Evolutionary conservation across 1,139 yeast genomes (phyloP), one percentile per base, ranked within the genome.

Genomic region (Ashbya aceris): DNA sequence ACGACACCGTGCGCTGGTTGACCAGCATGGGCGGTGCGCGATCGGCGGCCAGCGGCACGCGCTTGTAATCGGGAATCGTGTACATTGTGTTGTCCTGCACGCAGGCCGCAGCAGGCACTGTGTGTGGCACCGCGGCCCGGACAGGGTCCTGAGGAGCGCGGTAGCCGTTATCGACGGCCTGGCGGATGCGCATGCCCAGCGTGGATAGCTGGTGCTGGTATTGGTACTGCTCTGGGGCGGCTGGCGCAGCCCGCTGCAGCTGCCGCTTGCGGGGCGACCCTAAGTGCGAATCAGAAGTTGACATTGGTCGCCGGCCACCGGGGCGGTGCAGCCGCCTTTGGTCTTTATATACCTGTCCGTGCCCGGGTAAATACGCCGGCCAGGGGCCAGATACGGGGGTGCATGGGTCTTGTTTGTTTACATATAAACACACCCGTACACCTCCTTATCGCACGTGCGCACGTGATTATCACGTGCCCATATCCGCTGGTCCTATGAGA

Each of bases 101-200:
- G 55, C 49, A 46, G 44, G 49, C 41, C 3, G 42, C 38, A 32
- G n/a, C 33, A 12, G 38, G 12, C 29, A 10, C 44, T 7, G 43
- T 39, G 36, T 35, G 44, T 23, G 33, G 34, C 27, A 35, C 33
- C 27, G 37, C 39, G n/a, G 33, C 42, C 40, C 26, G 14, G 20
- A 17, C 33, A 12, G 35, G 27, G 38, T 45, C 29, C 38, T 50
- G 27, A 50, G 60, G 41, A 6, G 49, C 47, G 49, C 58, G 65
- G 61, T 79, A 79, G 0, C 86, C 87, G 38, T 78, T 79, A 36
- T 76, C 69, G 2, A 81, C 77, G 1, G 82, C 71, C 53, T 79
- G 78, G 55, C 91, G 71, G 49, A 81, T 75, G 49, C 85, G 69
- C 85, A 79, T 80, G 0, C 86, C 87, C 5, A 80, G 55, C 0